Base-by-base conservation (phyloP, 2,329 filamentous ascomycete species). In the Colletotrichum graminicola region DNA sequence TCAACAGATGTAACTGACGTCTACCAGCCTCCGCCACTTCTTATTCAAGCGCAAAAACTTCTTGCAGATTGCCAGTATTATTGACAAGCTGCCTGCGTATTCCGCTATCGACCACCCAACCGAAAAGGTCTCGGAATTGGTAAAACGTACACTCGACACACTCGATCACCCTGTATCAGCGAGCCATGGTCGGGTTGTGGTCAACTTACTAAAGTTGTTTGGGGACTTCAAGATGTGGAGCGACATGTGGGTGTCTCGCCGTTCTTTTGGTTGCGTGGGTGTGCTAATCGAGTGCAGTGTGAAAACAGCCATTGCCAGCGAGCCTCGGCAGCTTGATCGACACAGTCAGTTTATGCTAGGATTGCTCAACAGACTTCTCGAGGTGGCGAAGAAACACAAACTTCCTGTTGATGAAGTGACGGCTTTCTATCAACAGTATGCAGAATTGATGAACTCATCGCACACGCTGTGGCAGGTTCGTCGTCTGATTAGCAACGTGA, bases 311-410 rank as follows among this genome's bases (percentile, higher is more conserved):
- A 34, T 72, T 14, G 29, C 62, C 34, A 47, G 26, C 4, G 23
- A 55, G 39, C 60, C 57, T 18, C 55, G 54, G n/a, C 32, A 18
- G 18, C 47, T 41, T 29, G 32, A 52, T 14, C n/a, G 49, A 23
- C 54, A 64, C 1, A 47, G 8, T n/a, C 59, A 62, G 16, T 72
- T 72, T 16, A 61, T 43, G n/a, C 49, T 68, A 10, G 65, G 69
- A 11, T 23, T 72, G 39, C 60, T 72, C 32, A 69, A 64, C 32
- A 60, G 69, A 51, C 52, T 72, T 26, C 55, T 72, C 8, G 69
- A 69, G 39, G 39, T 64, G 16, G 26, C 65, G 29, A 60, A 49
- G 8, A 66, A 55, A 16, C 32, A 60, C 1, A 49, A 14, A 5
- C 39, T 68, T 2, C 69, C 65, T 2, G 21, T 72, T 34, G 60